phyloP scores from a whole-genome alignment of 306 rosid species.

The Canavalia gladiata region DNA sequence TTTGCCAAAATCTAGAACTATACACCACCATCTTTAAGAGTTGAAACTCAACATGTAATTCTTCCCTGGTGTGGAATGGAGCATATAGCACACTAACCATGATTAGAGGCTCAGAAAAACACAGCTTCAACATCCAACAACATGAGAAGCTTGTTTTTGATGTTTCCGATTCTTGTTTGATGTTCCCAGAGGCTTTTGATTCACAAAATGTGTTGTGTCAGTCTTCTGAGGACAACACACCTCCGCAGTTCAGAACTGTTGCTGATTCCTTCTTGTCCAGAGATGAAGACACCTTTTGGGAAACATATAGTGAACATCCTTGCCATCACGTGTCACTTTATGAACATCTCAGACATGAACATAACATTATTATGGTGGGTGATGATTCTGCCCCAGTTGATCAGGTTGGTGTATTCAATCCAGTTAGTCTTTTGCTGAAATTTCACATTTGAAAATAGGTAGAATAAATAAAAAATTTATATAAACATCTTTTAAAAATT shows the following conservation, averaged over 20 bases:
- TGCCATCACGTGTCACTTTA: background rate
- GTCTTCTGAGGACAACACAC: conserved; percentile 5
- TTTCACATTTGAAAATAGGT: no score
- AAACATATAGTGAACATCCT: background rate
- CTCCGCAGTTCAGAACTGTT: background rate
- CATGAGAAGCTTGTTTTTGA: background rate
- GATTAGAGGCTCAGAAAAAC: background rate
- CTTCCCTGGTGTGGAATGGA: background rate
- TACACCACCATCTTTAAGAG: no score
- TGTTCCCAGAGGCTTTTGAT: background rate
- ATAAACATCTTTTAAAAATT: no score
- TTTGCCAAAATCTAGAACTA: background rate
- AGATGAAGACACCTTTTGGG: background rate
- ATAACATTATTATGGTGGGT: background rate
- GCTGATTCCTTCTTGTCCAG: background rate
- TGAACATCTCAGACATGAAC: background rate
- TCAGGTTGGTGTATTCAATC: background rate
- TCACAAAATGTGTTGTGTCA: background rate
- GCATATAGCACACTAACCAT: background rate
- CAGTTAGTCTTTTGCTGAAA: no score
- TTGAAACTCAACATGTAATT: conserved; percentile 3
- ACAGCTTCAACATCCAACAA: conserved; percentile 10
- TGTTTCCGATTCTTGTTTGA: conserved; percentile 6
- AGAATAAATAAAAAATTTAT: no score
- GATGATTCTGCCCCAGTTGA: background rate